Evolutionary conservation across 495 filamentous ascomycete genomes (phyloP).

Genomic region (Friedmanniomyces endolithicus): DNA sequence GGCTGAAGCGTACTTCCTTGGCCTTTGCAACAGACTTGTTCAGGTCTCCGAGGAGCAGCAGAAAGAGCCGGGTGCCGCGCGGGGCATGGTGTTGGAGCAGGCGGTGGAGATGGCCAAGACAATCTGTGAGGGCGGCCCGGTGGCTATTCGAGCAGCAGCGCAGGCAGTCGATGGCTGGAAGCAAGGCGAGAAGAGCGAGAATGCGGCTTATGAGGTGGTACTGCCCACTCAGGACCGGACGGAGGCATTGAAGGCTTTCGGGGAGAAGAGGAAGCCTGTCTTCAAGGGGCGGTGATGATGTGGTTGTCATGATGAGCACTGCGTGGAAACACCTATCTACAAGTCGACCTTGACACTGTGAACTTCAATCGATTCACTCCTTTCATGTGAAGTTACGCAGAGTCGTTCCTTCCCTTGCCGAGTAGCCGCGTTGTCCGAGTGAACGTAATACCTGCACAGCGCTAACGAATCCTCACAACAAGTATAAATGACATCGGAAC

Average conservation of each 20-base stretch:
- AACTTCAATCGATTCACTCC: background rate
- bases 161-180: conserved; percentile 52
- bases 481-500: background rate
- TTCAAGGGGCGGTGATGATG: conserved; percentile 47
- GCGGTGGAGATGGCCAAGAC: conserved; percentile 65
- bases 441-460: background rate
- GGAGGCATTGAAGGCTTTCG: conserved; percentile 78
- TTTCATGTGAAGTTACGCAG: too few species aligned
- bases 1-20: conserved; percentile 69
- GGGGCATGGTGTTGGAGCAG: conserved; percentile 53
- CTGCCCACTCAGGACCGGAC: conserved; percentile 70
- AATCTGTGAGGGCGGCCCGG: conserved; percentile 78
- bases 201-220: conserved; percentile 64
- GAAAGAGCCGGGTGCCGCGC: conserved; percentile 37
- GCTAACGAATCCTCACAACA: background rate
- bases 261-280: conserved; percentile 77
- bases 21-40: conserved; percentile 71
- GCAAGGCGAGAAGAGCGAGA: conserved; percentile 55
- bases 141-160: conserved; percentile 61
- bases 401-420: background rate
- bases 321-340: background rate
- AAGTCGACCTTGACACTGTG: background rate
- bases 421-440: background rate
- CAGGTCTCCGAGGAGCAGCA: conserved; percentile 42
- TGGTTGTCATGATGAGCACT: background rate